Conservation (phyloP, 768 basidiomycete species). For the Lactarius hatsudake region DNA sequence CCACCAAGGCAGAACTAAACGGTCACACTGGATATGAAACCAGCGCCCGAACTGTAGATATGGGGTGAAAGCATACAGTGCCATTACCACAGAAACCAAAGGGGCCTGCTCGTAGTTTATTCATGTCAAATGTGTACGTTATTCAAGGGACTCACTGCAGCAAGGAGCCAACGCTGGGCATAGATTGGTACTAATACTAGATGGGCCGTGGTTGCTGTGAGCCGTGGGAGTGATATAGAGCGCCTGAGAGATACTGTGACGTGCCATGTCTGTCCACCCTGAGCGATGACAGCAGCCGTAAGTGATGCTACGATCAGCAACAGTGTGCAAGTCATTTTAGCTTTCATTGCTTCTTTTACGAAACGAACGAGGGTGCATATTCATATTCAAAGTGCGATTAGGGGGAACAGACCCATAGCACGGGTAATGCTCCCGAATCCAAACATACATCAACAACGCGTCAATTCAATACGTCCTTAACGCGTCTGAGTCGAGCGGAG, state of each 20-base stretch:
- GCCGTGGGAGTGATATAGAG: background rate
- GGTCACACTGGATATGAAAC: background rate
- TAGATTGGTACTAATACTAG: slow-evolving; percentile 39
- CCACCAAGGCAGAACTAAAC: slow-evolving; percentile 77
- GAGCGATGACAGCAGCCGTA: slow-evolving; percentile 25
- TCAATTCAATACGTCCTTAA: slow-evolving; percentile 16
- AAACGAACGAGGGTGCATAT: background rate
- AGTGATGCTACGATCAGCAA: slow-evolving; percentile 6
- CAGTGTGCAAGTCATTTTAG: slow-evolving; percentile 7
- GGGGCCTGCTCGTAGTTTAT: slow-evolving; percentile 37
- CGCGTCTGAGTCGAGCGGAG: slow-evolving; percentile 7
- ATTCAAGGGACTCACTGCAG: slow-evolving; percentile 40
- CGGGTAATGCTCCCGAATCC: background rate
- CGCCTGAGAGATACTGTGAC: slow-evolving; percentile 10
- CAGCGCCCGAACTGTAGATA: background rate
- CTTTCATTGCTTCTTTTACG: background rate
- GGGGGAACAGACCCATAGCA: background rate
- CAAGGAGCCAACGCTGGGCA: slow-evolving; percentile 43
- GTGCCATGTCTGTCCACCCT: slow-evolving; percentile 29
- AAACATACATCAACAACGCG: slow-evolving; percentile 24
- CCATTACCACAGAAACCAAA: slow-evolving; percentile 54
- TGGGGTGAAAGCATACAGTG: slow-evolving; percentile 33
- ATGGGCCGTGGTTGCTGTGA: background rate
- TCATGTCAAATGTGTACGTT: background rate
- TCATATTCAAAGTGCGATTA: background rate